Conservation (phyloP, 176 grass and related monocot species). For the Guadua angustifolia region DNA sequence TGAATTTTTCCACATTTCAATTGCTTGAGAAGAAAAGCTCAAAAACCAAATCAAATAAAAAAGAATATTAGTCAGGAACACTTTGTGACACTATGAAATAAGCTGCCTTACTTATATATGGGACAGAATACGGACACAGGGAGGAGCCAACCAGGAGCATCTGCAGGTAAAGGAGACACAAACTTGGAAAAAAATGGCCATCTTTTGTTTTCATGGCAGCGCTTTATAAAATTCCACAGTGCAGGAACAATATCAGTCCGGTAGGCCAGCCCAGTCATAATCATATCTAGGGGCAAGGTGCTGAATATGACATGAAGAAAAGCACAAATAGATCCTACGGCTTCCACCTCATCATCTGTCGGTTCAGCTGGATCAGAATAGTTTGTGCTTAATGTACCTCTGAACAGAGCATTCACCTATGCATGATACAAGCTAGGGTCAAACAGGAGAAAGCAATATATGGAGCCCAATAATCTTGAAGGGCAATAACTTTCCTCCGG, state of each 20-base stretch:
- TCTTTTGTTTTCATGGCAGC: constrained; percentile 77
- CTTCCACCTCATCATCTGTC: constrained; percentile 76
- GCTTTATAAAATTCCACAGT: constrained; percentile 90
- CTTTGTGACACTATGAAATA: not conserved
- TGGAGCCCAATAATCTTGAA: constrained; percentile 2
- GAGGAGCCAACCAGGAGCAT: constrained; percentile 80
- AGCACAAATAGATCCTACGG: constrained; percentile 89
- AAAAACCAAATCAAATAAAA: constrained; percentile 27
- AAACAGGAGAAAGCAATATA: constrained; percentile 49
- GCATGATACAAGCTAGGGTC: constrained; percentile 45
- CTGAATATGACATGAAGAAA: constrained; percentile 89
- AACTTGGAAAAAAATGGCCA: constrained; percentile 82
- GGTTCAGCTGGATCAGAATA: constrained; percentile 57
- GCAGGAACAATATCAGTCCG: constrained; percentile 94
- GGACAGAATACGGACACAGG: constrained; percentile 95
- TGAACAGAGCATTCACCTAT: constrained; percentile 92
- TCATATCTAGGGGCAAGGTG: constrained; percentile 70
- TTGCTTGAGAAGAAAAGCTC: constrained; percentile 10
- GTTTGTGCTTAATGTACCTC: constrained; percentile 54
- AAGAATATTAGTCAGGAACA: constrained; percentile 10
- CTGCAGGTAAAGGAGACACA: constrained; percentile 53
- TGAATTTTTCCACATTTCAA: constrained; percentile 7
- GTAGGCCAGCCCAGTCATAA: constrained; percentile 86
- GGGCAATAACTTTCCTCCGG: not conserved
- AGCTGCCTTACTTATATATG: constrained; percentile 82